Base-by-base conservation (phyloP, 192 early-diverging fungal species). In the Linnemannia schmuckeri region DNA sequence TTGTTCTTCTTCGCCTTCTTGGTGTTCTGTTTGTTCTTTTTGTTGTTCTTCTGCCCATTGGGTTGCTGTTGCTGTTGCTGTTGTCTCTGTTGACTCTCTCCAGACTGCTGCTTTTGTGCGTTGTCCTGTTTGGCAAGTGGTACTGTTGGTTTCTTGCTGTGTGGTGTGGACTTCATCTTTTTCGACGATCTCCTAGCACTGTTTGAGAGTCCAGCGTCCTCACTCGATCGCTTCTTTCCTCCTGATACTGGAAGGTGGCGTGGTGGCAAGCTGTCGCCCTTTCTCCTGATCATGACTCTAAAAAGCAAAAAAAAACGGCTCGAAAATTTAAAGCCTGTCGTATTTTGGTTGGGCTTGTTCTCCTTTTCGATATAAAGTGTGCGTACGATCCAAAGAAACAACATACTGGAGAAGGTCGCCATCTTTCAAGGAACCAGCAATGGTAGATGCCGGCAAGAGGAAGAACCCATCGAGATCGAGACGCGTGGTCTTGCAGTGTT, bases 381-480 rank as follows among this genome's bases (percentile, higher is more conserved):
- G 24, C 7, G 22, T 27, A 10, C 7, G 6, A 66, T 3, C 38
- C 15, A 1, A 27, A 10, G 13, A 46, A 41, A 10, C 22, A 4
- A 49, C 83, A 63, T 86, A 86, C 83, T 80, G 78, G 12, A 86
- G 70, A 2, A 86, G 71, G 55, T 86, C 83, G n/a, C 72, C 79
- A 37, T 87, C 85, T 17, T 81, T 81, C 44, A 87, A 35, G 0
- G 80, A 75, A 20, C 85, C 85, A 44, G 76, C 68, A 18, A 87
- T 54, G 4, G 85, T 49, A 8, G 85, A 81, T 0, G 61, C 71
- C 1, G 85, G 85, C 6, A 87, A n/a, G 0, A 87, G 80, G 30
- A 81, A 81, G 72, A 87, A 87, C 15, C 85, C 85, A 40, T 87
- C 85, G 7, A 87, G 68, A 68, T 87, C 85, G 3, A 87, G 76